Evolutionary conservation across 176 grass and related monocot genomes (phyloP).

Genomic region (Aegilops speltoides): DNA sequence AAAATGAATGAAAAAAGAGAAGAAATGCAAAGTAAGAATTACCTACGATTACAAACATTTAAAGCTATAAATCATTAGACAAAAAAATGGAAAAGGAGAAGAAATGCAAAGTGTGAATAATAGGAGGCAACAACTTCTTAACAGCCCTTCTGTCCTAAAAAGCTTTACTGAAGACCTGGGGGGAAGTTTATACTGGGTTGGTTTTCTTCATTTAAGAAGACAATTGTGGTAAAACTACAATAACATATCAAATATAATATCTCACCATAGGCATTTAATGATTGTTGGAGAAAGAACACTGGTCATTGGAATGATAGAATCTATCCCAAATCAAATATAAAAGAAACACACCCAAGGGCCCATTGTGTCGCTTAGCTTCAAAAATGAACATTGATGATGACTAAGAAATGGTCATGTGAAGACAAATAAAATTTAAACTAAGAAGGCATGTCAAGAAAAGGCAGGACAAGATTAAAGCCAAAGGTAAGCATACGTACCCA

Average conservation of each 20-base stretch:
- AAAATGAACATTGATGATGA: conserved; percentile 39
- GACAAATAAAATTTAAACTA: conserved; percentile 81
- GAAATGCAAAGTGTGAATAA: neutral
- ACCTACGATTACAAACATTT: neutral
- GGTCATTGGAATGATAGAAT: conserved; percentile 30
- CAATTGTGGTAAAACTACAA: conserved; percentile 13
- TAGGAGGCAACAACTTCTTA: neutral
- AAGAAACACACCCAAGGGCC: conserved; percentile 16
- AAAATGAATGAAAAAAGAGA: neutral
- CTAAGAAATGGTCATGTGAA: conserved; percentile 37
- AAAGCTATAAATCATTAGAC: conserved; percentile 19
- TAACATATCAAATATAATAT: conserved; percentile 14
- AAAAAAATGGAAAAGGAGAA: neutral
- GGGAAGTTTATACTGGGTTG: too few species aligned
- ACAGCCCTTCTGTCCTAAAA: too few species aligned
- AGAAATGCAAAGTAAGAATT: neutral
- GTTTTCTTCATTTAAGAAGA: too few species aligned
- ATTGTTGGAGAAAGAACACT: conserved; percentile 22
- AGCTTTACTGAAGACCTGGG: too few species aligned
- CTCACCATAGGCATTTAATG: conserved; percentile 19
- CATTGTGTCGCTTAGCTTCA: conserved; percentile 50
- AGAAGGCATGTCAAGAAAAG: conserved; percentile 72
- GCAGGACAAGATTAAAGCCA: conserved; percentile 60
- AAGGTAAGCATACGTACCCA: conserved; percentile 49
- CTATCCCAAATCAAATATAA: conserved; percentile 42